phyloP scores from a whole-genome alignment of 371 early-diverging fungal species.

The Saksenaea vasiformis region DNA sequence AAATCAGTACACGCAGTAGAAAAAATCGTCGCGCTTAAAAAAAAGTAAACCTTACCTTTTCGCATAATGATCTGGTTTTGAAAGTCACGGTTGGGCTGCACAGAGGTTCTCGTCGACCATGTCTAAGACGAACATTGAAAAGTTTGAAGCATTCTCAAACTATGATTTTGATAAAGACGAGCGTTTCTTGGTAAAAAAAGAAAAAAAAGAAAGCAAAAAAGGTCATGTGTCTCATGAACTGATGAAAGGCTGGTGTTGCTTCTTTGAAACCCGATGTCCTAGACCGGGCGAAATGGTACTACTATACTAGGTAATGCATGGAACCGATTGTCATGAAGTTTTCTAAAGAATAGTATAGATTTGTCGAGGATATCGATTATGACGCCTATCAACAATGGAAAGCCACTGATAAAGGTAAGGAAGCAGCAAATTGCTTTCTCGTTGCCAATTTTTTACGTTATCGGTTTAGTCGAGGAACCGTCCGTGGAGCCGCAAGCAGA shows the following conservation, averaged over 20 bases:
- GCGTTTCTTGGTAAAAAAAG: constrained; percentile 17
- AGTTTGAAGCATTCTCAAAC: constrained; percentile 22
- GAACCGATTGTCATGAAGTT: not conserved
- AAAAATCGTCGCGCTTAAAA: too few species aligned
- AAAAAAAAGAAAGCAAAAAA: not conserved
- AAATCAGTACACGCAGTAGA: too few species aligned
- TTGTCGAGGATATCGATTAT: constrained; percentile 23
- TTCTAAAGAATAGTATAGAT: constrained; percentile 10
- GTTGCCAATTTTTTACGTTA: not conserved
- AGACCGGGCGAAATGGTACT: constrained; percentile 28
- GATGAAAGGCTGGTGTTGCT: constrained; percentile 20
- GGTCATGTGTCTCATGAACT: not conserved
- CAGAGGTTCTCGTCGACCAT: not conserved
- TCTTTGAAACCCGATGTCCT: constrained; percentile 10
- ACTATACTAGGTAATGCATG: constrained; percentile 25
- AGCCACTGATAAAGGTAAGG: not conserved
- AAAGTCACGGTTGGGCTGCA: not conserved
- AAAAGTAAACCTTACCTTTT: too few species aligned
- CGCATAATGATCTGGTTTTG: too few species aligned
- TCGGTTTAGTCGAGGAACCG: too few species aligned
- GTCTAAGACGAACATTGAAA: constrained; percentile 4
- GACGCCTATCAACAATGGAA: constrained; percentile 26
- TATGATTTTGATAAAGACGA: constrained; percentile 33
- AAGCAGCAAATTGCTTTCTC: not conserved
- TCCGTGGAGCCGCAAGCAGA: not conserved